These are phyloP conservation scores for Fragaria iinumae DNA, from an alignment of 306 rosid species.

Conservation along the genomic window DNA sequence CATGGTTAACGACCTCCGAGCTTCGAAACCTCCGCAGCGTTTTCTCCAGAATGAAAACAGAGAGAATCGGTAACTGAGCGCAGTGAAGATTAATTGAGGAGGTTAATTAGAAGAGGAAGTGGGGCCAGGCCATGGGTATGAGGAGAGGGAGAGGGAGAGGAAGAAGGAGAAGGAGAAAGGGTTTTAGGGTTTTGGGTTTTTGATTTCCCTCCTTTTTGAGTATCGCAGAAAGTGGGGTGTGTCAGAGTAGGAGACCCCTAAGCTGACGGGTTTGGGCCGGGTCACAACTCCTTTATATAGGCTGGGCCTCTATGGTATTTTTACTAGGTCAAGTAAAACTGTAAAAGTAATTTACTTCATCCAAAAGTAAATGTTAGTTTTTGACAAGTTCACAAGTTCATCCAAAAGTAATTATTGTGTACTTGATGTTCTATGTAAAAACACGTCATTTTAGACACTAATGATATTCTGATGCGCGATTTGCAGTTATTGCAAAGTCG, in stretches of 20 bases:
- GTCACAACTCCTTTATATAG: background rate
- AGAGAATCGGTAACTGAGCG: background rate
- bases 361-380: no score
- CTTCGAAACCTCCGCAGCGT: constrained; percentile 15
- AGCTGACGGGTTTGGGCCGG: constrained; percentile 17
- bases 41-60: constrained; percentile 4
- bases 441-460: no score
- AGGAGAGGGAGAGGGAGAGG: background rate
- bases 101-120: background rate
- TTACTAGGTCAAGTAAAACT: background rate
- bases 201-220: constrained; percentile 58
- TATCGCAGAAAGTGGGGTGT: background rate
- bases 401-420: no score
- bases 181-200: constrained; percentile 45
- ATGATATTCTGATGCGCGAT: no score
- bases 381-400: no score
- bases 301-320: background rate
- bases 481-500: no score
- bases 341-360: no score
- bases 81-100: background rate
- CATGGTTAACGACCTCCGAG: constrained; percentile 38
- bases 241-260: background rate
- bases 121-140: background rate
- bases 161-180: constrained; percentile 1
- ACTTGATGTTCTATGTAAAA: no score